Evolutionary conservation across 2,329 filamentous ascomycete species (phyloP), one percentile per base, ranked within the genome.

Genomic region (Paracorniculantispora psalliotae): DNA sequence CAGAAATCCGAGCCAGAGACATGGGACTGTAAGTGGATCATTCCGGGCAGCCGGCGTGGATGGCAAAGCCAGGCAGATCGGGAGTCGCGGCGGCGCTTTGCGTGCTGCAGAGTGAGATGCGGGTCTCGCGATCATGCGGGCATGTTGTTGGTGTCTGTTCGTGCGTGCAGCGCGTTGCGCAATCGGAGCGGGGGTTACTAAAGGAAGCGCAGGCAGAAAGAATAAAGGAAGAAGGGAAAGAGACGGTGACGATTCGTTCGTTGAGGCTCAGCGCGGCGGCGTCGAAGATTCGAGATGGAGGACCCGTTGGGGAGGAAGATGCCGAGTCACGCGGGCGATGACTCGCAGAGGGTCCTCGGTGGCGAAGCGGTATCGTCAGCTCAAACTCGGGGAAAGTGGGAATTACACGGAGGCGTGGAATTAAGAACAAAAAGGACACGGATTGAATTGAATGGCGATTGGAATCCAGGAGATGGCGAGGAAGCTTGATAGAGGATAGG

Each of bases 61-160:
- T 33, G 12, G 30, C 30, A 33, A 25, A n/a, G 8, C 50, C 1
- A 23, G 35, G 50, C 21, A 26, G 51, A 53, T 43, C 37, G 51
- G 37, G 26, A 53, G 51, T 43, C 37, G 37, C 51, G 37, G 37
- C 12, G 37, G 19, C 51, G 39, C 21, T 28, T 13, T 15, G 19
- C 33, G 12, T 26, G 33, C 23, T 17, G 19, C 6, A 15, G 7
- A n/a, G 33, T 12, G 7, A 7, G 30, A 23, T 43, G 43, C 43
- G 43, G 53, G 53, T 48, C 53, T 57, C 44, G 53, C 53, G 30
- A 57, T 56, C 53, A 48, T 57, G 43, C 28, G 43, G 17, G 33
- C 43, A 46, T 33, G 26, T 33, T 19, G n/a, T 53, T 43, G 15
- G 48, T 28, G 30, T 47, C 5, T 41, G 25, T 41, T 44, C 19